Base-by-base conservation (phyloP, 768 basidiomycete species). In the Pluteus cervinus region DNA sequence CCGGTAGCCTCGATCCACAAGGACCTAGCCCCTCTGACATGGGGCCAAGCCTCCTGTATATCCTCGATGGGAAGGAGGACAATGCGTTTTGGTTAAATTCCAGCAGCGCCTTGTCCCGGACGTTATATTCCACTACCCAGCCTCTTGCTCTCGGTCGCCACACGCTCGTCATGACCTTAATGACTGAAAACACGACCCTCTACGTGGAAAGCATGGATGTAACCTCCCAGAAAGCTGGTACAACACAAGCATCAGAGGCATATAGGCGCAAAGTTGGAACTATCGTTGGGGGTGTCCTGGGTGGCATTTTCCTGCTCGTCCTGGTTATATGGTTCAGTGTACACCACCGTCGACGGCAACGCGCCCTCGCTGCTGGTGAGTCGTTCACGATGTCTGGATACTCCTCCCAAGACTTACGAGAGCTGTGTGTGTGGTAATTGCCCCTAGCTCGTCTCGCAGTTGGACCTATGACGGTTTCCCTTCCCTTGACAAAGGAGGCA, bases 401-500 rank as follows among this genome's bases (percentile, higher is more conserved):
- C n/a, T n/a, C n/a, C n/a, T n/a, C n/a, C n/a, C n/a, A n/a, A n/a
- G n/a, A n/a, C n/a, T n/a, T n/a, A n/a, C n/a, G n/a, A n/a, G n/a
- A n/a, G n/a, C n/a, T n/a, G n/a, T n/a, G n/a, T n/a, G n/a, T n/a
- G n/a, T n/a, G n/a, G n/a, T n/a, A n/a, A n/a, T n/a, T n/a, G n/a
- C n/a, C 28, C 12, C 5, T 23, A 52, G 45, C 43, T 30, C 39
- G 33, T 14, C 43, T 55, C 36, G 42, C 45, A 14, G 50, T 48
- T 36, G 51, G 56, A 6, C 52, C 56, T 4, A 43, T 60, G 4
- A 52, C 52, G 42, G 54, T 45, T 15, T 48, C 42, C 12, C 43
- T 56, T 30, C 55, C 56, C 2, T 45, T 41, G 8, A 48, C 54
- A 21, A 60, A 57, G 35, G 54, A 58, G 45, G 58, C 55, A 11